A percentile compares a stretch with the other conserved stretches of the same genome.
phyloP scores from a whole-genome alignment of 805 yeast genomes.

The Nakazawaea molendinolei region DNA sequence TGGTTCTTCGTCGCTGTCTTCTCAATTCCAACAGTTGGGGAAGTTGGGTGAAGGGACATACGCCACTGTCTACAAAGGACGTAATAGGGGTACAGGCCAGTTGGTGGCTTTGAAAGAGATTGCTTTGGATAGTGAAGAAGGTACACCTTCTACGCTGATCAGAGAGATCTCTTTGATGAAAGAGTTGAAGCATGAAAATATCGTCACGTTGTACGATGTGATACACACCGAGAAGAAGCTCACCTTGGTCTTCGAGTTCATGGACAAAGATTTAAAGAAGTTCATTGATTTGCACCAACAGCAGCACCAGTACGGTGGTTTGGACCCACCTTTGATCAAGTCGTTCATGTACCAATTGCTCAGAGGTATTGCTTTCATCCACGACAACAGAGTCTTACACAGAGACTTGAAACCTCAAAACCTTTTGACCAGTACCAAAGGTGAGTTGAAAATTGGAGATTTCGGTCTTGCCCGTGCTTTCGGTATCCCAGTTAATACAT shows the following conservation, averaged over 20 bases:
- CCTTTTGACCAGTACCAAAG: conserved; percentile 79
- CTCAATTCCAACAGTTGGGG: conserved; percentile 39
- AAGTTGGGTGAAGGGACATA: conserved; percentile 93
- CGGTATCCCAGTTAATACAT: conserved; percentile 96
- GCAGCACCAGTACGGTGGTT: conserved; percentile 59
- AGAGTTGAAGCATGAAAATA: conserved; percentile 88
- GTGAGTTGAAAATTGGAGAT: conserved; percentile 90
- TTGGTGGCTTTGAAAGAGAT: conserved; percentile 94
- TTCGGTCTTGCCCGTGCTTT: conserved; percentile 96
- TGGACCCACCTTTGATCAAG: conserved; percentile 68
- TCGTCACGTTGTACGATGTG: conserved; percentile 88
- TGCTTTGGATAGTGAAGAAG: conserved; percentile 92
- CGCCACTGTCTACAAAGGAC: conserved; percentile 97
- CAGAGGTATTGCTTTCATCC: conserved; percentile 83
- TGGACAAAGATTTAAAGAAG: conserved; percentile 90
- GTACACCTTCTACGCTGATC: conserved; percentile 97
- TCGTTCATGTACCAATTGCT: conserved; percentile 92
- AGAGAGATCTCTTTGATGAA: conserved; percentile 94
- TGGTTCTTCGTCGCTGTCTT: conserved; percentile 1
- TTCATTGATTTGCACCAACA: conserved; percentile 74
- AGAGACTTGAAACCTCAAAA: conserved; percentile 94
- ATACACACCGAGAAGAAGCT: conserved; percentile 95
- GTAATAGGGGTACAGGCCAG: conserved; percentile 79
- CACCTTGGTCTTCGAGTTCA: conserved; percentile 85
- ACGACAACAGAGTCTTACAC: conserved; percentile 77